Evolutionary conservation across 148 eudicot species (phyloP).

Genomic region (Agrostemma githago): DNA sequence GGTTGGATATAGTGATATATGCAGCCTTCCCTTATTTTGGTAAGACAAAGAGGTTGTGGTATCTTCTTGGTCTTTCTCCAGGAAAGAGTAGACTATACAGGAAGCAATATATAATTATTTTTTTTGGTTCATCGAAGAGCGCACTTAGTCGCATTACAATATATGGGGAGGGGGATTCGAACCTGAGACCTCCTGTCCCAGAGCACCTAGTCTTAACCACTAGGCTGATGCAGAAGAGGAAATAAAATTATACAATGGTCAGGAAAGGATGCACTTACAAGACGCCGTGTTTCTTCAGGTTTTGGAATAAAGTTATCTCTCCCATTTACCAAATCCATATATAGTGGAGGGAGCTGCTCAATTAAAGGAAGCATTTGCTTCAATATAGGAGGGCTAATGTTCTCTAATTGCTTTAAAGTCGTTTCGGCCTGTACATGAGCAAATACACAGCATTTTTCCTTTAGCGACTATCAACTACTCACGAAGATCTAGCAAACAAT

Average conservation of each 20-base stretch:
- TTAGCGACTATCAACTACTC: background rate
- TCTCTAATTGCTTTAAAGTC: conserved; percentile 84
- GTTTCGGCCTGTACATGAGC: conserved; percentile 67
- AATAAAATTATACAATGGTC: background rate
- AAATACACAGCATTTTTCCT: background rate
- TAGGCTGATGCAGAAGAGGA: background rate
- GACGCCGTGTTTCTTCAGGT: conserved; percentile 91
- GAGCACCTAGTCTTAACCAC: too few relatives aligned
- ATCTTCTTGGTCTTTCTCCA: background rate
- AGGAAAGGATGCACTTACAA: conserved; percentile 44
- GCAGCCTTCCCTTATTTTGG: too few relatives aligned
- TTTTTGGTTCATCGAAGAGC: too few relatives aligned
- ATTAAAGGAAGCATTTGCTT: conserved; percentile 91
- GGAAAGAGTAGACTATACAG: background rate
- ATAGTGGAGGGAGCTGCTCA: conserved; percentile 93
- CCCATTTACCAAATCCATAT: conserved; percentile 91
- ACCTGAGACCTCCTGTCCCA: too few relatives aligned
- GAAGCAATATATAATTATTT: background rate
- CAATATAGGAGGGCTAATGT: conserved; percentile 83
- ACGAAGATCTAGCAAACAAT: conserved; percentile 6
- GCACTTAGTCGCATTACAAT: too few relatives aligned
- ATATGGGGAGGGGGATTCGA: too few relatives aligned
- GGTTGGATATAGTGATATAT: too few relatives aligned
- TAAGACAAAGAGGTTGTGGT: too few relatives aligned
- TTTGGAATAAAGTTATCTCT: conserved; percentile 77